Conservation (phyloP, 176 grass and related monocot species). For the Musa schizocarpa region DNA sequence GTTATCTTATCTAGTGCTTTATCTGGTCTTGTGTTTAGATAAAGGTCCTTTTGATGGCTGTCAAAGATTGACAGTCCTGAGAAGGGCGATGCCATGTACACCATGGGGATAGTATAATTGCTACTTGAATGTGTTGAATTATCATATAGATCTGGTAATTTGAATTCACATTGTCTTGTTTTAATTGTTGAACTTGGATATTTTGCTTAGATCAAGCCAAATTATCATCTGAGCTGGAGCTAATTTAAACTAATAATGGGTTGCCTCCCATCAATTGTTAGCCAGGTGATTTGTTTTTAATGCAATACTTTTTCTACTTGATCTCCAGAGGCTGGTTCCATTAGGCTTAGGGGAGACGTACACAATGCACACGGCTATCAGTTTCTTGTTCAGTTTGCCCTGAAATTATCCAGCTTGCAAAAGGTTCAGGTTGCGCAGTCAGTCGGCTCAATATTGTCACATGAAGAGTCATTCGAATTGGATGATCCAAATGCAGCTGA, state of each 20-base stretch:
- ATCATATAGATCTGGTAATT: conserved; percentile 91
- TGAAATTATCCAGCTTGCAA: conserved; percentile 79
- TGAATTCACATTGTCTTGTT: not conserved
- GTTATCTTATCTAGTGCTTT: conserved; percentile 26
- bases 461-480: conserved; percentile 5
- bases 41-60: conserved; percentile 79
- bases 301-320: conserved; percentile 13
- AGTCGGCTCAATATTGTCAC: conserved; percentile 25
- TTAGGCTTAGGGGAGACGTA: conserved; percentile 88
- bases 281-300: not conserved
- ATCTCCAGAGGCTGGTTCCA: conserved; percentile 57
- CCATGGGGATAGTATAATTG: conserved; percentile 96
- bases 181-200: not conserved
- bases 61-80: conserved; percentile 91
- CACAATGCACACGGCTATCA: conserved; percentile 99
- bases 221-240: not conserved
- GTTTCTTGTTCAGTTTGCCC: conserved; percentile 96
- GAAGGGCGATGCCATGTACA: conserved; percentile 88
- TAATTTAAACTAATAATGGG: not conserved
- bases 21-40: conserved; percentile 42
- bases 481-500: conserved; percentile 30
- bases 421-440: conserved; percentile 56
- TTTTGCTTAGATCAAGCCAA: not conserved
- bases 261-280: not conserved
- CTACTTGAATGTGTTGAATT: conserved; percentile 97